Percentiles rank a stretch among this genome's conserved stretches.
These are phyloP conservation scores for Rhododendron mucronatum DNA, from an alignment of 148 eudicot species.

Conservation along the genomic window DNA sequence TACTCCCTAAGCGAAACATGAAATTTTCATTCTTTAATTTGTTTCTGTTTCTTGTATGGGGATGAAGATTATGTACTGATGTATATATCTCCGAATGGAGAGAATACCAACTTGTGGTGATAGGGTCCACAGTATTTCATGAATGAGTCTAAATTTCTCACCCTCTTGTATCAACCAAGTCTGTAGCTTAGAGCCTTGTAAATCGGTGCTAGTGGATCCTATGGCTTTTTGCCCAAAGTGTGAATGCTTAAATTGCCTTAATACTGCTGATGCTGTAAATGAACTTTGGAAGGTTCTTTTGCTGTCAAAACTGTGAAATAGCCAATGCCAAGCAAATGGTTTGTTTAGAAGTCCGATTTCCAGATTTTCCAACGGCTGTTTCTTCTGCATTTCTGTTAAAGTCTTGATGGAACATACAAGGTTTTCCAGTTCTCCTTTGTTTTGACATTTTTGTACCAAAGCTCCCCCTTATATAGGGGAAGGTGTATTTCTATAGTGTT, in stretches of 20 bases:
- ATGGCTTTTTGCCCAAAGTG: background rate
- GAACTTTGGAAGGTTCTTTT: background rate
- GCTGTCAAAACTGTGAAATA: background rate
- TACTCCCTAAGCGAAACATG: background rate
- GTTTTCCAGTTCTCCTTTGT: background rate
- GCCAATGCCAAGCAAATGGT: background rate
- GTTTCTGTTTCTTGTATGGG: background rate
- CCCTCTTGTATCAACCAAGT: background rate
- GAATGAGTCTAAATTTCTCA: background rate
- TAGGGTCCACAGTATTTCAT: background rate
- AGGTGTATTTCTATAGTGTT: background rate
- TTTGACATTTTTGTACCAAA: background rate
- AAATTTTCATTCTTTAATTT: background rate
- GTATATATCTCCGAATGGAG: background rate
- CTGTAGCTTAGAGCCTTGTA: background rate
- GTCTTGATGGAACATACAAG: background rate
- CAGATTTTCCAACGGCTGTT: background rate
- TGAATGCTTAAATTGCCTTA: background rate
- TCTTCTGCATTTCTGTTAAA: background rate
- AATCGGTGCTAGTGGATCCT: background rate
- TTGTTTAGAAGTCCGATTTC: background rate
- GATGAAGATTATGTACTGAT: constrained; percentile 3
- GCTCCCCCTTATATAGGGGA: no score
- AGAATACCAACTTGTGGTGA: background rate
- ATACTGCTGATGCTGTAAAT: background rate